phyloP scores from a whole-genome alignment of 148 eudicot species.

The Camellia granthamiana region DNA sequence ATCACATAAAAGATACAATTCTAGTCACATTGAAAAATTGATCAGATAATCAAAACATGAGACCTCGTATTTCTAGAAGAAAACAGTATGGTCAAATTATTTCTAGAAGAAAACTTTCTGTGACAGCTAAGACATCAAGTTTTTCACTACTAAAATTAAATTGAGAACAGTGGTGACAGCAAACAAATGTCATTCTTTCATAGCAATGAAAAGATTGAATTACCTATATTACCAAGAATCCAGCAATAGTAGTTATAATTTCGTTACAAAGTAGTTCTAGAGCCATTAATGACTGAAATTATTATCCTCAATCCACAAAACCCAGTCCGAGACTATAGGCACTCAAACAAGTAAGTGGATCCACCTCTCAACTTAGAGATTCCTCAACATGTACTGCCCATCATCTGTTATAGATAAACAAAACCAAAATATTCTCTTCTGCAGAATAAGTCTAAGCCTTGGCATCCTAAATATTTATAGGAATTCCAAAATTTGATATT shows the following conservation, averaged over 20 bases:
- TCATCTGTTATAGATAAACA: background rate
- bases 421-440: background rate
- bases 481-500: background rate
- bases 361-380: background rate
- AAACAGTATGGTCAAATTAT: background rate
- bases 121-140: background rate
- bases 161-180: background rate
- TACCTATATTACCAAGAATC: background rate
- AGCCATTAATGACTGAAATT: conserved; percentile 6
- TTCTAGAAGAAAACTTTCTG: background rate
- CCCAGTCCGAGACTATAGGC: background rate
- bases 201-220: background rate
- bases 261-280: background rate
- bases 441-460: background rate
- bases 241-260: background rate
- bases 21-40: background rate
- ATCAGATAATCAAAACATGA: conserved; percentile 1
- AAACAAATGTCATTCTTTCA: background rate
- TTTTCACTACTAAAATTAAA: background rate
- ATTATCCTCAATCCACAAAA: background rate
- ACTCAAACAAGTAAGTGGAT: conserved; percentile 1
- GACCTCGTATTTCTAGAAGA: background rate
- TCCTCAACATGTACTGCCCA: background rate
- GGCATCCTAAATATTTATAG: background rate
- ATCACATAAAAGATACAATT: conserved; percentile 17